Evolutionary conservation across 352 stramenopile species (phyloP).

Genomic region (Globisporangium cederbergense): DNA sequence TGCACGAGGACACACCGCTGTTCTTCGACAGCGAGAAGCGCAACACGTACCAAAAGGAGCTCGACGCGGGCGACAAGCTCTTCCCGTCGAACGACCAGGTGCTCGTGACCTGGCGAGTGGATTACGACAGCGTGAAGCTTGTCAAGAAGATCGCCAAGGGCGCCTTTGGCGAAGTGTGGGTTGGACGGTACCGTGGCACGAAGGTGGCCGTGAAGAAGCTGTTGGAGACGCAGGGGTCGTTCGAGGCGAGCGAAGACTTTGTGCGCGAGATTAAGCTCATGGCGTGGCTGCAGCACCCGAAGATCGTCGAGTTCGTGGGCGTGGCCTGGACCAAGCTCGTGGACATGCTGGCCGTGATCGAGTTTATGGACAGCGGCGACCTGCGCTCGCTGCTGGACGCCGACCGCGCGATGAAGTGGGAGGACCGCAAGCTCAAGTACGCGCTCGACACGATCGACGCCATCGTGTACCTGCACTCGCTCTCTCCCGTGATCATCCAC

Average conservation of each 20-base stretch:
- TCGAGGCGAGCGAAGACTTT: conserved; percentile 58
- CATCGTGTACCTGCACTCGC: conserved; percentile 67
- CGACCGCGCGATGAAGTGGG: conserved; percentile 26
- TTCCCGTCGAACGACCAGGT: conserved; percentile 71
- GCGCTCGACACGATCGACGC: conserved; percentile 63
- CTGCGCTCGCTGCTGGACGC: conserved; percentile 50
- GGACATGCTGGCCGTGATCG: conserved; percentile 64
- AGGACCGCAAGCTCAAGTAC: conserved; percentile 44
- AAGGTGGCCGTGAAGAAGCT: conserved; percentile 63
- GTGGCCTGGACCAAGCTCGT: conserved; percentile 68
- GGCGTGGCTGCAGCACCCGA: conserved; percentile 65
- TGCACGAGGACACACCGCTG: conserved; percentile 69
- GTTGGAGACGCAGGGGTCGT: conserved; percentile 37
- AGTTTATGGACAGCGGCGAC: conserved; percentile 71
- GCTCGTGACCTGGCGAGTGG: conserved; percentile 66
- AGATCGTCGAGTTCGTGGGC: conserved; percentile 65
- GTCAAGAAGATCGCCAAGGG: conserved; percentile 64
- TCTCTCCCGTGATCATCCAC: conserved; percentile 62
- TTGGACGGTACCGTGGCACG: conserved; percentile 54
- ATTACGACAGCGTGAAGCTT: conserved; percentile 66
- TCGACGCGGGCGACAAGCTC: conserved; percentile 52
- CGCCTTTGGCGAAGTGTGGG: conserved; percentile 69
- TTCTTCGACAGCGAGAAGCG: conserved; percentile 71
- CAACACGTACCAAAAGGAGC: conserved; percentile 52
- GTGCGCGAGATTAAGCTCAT: conserved; percentile 70